Evolutionary conservation across 2,329 filamentous ascomycete species (phyloP).

Genomic region (Neobulgaria alba): DNA sequence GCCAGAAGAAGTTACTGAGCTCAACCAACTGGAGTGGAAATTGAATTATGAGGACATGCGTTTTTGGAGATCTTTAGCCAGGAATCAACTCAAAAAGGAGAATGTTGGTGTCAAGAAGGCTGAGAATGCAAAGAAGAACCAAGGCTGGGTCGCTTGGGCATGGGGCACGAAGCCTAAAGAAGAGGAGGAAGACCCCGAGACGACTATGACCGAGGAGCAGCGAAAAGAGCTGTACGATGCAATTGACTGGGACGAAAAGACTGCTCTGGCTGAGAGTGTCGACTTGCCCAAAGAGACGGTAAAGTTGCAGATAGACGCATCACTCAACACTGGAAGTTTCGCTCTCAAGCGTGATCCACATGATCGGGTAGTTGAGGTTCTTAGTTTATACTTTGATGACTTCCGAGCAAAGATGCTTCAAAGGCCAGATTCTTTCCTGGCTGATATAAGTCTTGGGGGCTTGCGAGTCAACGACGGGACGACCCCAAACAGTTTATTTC

Average conservation of each 20-base stretch:
- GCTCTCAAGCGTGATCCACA: constrained; percentile 82
- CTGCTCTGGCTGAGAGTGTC: constrained; percentile 76
- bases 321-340: constrained; percentile 92
- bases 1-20: constrained; percentile 59
- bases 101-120: constrained; percentile 80
- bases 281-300: constrained; percentile 86
- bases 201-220: constrained; percentile 88
- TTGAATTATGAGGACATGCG: constrained; percentile 89
- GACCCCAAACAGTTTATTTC: constrained; percentile 81
- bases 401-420: constrained; percentile 88
- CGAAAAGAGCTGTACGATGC: constrained; percentile 93
- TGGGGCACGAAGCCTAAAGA: constrained; percentile 68
- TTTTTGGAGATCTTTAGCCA: constrained; percentile 91
- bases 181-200: constrained; percentile 63
- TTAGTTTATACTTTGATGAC: constrained; percentile 88
- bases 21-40: constrained; percentile 76
- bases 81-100: constrained; percentile 92
- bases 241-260: constrained; percentile 98
- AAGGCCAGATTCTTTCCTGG: constrained; percentile 81
- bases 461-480: constrained; percentile 94
- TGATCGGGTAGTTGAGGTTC: constrained; percentile 67
- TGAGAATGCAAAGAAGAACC: constrained; percentile 49
- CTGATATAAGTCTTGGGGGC: constrained; percentile 83
- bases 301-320: constrained; percentile 87
- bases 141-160: constrained; percentile 86